Percentiles rank a stretch among this genome's conserved stretches.
phyloP scores from a whole-genome alignment of 1,284 basidiomycete species.

The Microbotryum silenes-acaulis region DNA sequence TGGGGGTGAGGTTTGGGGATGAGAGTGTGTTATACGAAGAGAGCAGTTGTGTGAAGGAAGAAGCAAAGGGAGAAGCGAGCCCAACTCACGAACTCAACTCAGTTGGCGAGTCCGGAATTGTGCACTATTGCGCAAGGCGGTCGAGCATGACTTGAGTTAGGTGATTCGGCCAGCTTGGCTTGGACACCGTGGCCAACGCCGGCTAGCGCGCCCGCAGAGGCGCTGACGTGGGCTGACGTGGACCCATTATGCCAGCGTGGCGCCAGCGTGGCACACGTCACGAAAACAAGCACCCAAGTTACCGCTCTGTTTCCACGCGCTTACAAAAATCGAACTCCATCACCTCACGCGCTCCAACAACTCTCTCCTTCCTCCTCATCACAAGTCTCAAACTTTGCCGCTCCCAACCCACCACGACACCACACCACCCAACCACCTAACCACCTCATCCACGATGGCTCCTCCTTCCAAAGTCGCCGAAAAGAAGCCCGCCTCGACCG shows the following conservation, averaged over 20 bases:
- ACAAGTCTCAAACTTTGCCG: conserved; percentile 8
- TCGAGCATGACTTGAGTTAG: too few relatives aligned
- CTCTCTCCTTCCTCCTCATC: conserved; percentile 17
- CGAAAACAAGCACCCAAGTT: too few relatives aligned
- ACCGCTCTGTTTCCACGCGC: too few relatives aligned
- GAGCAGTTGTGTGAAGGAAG: not conserved
- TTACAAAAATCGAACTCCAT: too few relatives aligned
- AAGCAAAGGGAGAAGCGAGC: not conserved
- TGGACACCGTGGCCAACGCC: too few relatives aligned
- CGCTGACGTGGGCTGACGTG: too few relatives aligned
- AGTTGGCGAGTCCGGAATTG: not conserved
- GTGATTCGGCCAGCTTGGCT: too few relatives aligned
- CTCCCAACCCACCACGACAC: not conserved
- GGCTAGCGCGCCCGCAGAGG: too few relatives aligned
- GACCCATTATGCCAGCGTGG: too few relatives aligned
- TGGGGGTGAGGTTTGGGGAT: conserved; percentile 28
- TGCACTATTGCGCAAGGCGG: too few relatives aligned
- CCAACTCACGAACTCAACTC: not conserved
- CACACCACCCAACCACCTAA: not conserved
- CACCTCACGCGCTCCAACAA: not conserved
- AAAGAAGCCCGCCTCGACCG: conserved; percentile 40
- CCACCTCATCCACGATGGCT: not conserved
- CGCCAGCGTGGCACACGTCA: too few relatives aligned
- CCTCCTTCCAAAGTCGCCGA: not conserved
- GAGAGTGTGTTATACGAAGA: not conserved